Evolutionary conservation across 1,139 yeast species (phyloP).

Genomic region (Yamadazyma kanchanaburiensis): DNA sequence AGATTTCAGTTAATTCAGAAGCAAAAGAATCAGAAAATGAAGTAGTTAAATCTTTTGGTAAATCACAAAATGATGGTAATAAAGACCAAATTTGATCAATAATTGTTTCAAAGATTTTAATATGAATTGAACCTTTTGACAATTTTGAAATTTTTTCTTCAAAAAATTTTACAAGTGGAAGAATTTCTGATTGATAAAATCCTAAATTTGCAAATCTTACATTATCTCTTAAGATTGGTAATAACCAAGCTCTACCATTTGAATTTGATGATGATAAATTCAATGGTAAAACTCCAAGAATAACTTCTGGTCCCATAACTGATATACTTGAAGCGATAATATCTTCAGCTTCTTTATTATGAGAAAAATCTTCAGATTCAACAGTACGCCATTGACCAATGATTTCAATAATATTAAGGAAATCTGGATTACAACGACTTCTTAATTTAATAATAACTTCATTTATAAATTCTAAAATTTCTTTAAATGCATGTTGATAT

Average conservation of each 20-base stretch:
- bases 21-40: constrained; percentile 79
- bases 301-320: constrained; percentile 82
- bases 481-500: constrained; percentile 74
- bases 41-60: constrained; percentile 67
- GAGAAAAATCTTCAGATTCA: constrained; percentile 67
- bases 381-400: constrained; percentile 86
- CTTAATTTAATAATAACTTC: constrained; percentile 64
- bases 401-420: constrained; percentile 60
- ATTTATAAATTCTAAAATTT: constrained; percentile 67
- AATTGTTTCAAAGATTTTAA: constrained; percentile 76
- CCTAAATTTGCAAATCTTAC: constrained; percentile 68
- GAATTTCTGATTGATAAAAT: constrained; percentile 58
- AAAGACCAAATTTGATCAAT: constrained; percentile 91
- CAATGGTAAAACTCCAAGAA: constrained; percentile 71
- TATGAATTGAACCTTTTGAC: constrained; percentile 56
- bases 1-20: constrained; percentile 63
- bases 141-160: constrained; percentile 44
- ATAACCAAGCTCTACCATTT: constrained; percentile 90
- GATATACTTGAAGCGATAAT: constrained; percentile 77
- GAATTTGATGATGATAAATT: constrained; percentile 49
- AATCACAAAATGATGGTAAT: constrained; percentile 83
- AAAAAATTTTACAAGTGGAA: constrained; percentile 68
- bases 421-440: constrained; percentile 69
- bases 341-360: constrained; percentile 74
- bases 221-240: constrained; percentile 89